phyloP scores from a whole-genome alignment of 2,329 filamentous ascomycete species.

The Xylaria sp. region DNA sequence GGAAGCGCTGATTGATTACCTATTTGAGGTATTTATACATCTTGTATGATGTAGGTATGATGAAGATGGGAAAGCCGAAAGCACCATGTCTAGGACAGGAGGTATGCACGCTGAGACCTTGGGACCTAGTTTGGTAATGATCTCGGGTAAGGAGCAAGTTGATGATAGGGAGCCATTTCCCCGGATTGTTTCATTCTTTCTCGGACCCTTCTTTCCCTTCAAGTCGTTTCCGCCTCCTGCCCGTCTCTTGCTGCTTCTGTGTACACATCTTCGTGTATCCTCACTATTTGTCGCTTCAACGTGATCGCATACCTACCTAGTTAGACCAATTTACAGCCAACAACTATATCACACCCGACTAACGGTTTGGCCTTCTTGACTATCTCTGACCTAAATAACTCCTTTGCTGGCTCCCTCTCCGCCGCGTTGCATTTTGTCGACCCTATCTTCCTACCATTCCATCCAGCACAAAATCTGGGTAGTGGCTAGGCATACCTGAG shows the following conservation, averaged over 20 bases:
- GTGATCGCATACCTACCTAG: background rate
- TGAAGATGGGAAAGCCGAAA: background rate
- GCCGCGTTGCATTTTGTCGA: conserved; percentile 10
- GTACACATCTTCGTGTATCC: background rate
- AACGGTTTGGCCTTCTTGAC: conserved; percentile 4
- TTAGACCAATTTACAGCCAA: background rate
- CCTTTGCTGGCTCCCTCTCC: background rate
- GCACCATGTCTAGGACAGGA: too few species aligned
- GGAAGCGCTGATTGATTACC: background rate
- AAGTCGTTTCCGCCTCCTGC: background rate
- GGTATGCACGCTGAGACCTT: background rate
- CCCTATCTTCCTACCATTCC: background rate
- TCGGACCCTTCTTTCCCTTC: background rate
- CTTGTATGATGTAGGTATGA: background rate
- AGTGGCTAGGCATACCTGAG: conserved; percentile 4
- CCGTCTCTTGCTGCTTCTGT: background rate
- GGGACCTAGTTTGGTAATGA: background rate
- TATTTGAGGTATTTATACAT: background rate
- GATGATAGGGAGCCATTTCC: background rate
- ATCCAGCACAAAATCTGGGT: background rate
- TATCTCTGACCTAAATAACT: conserved; percentile 5
- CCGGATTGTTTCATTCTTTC: conserved; percentile 3
- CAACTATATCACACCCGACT: background rate
- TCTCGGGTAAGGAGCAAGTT: background rate
- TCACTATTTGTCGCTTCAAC: background rate